Percentiles rank a stretch among this genome's conserved stretches.
phyloP scores from a whole-genome alignment of 768 basidiomycete genomes.

The Suillus alpinus region DNA sequence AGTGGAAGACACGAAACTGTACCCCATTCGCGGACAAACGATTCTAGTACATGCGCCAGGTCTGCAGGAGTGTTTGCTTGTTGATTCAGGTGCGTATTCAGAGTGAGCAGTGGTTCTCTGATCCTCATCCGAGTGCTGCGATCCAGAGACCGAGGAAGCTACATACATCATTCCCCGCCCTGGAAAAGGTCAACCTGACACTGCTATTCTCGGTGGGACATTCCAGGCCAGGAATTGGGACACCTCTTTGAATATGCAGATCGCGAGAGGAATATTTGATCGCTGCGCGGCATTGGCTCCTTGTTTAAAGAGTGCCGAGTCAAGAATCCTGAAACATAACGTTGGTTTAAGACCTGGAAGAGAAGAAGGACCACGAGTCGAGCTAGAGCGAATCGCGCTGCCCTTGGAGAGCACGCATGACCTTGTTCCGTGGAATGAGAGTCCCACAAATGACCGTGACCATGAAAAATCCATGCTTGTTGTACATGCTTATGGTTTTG shows the following conservation, averaged over 20 bases:
- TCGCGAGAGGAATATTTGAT: slow-evolving; percentile 44
- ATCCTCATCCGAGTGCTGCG: not conserved
- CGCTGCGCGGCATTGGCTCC: slow-evolving; percentile 42
- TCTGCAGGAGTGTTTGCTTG: slow-evolving; percentile 38
- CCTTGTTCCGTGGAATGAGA: slow-evolving; percentile 17
- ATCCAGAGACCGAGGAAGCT: slow-evolving; percentile 23
- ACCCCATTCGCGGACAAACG: slow-evolving; percentile 83
- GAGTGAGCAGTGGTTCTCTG: not conserved
- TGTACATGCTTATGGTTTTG: slow-evolving; percentile 62
- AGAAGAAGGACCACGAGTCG: slow-evolving; percentile 54
- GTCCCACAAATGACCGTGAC: slow-evolving; percentile 15
- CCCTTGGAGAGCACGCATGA: slow-evolving; percentile 27
- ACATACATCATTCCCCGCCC: slow-evolving; percentile 68
- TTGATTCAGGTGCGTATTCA: slow-evolving; percentile 21
- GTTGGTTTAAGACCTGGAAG: slow-evolving; percentile 59
- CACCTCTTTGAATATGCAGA: slow-evolving; percentile 41
- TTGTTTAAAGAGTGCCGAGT: slow-evolving; percentile 31
- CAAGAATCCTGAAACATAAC: slow-evolving; percentile 48
- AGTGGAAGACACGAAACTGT: slow-evolving; percentile 71
- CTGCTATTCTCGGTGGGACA: slow-evolving; percentile 57
- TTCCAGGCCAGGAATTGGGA: slow-evolving; percentile 50
- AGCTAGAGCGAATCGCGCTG: slow-evolving; percentile 40
- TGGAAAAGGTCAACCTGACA: slow-evolving; percentile 37
- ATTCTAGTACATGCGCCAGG: slow-evolving; percentile 71
- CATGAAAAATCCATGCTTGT: slow-evolving; percentile 31